Evolutionary conservation across 768 basidiomycete genomes (phyloP).

Genomic region (Tricholomella constricta): DNA sequence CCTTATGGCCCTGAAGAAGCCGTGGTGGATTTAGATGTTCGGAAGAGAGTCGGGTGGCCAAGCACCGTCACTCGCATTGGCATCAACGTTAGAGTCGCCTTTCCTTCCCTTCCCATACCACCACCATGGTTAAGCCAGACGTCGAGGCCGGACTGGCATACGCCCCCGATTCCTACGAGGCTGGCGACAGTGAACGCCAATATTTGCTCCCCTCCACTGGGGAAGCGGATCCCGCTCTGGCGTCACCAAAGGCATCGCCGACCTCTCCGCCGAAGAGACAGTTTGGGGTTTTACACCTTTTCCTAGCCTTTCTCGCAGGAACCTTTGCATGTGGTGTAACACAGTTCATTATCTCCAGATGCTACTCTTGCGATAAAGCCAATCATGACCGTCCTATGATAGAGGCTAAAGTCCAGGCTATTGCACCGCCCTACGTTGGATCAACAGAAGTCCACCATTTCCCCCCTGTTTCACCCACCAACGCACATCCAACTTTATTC

Average conservation of each 20-base stretch:
- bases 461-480: slow-evolving; percentile 76
- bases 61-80: not conserved
- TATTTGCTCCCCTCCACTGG: slow-evolving; percentile 34
- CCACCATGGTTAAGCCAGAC: slow-evolving; percentile 21
- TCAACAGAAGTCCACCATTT: slow-evolving; percentile 69
- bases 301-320: slow-evolving; percentile 57
- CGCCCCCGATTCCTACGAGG: slow-evolving; percentile 14
- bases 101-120: not conserved
- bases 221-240: slow-evolving; percentile 2
- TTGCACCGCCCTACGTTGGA: slow-evolving; percentile 71
- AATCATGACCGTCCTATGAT: not conserved
- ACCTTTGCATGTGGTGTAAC: slow-evolving; percentile 48
- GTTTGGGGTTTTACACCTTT: slow-evolving; percentile 41
- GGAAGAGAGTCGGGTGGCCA: not conserved
- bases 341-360: slow-evolving; percentile 49
- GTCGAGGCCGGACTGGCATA: slow-evolving; percentile 23
- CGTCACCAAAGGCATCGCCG: slow-evolving; percentile 6
- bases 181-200: slow-evolving; percentile 31
- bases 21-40: too few species aligned
- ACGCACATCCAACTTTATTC: slow-evolving; percentile 70
- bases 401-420: slow-evolving; percentile 20
- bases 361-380: slow-evolving; percentile 30
- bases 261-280: slow-evolving; percentile 23
- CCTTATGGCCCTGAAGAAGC: too few species aligned
- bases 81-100: not conserved